Evolutionary conservation across 495 filamentous ascomycete genomes (phyloP), one percentile per base, ranked within the genome.

Genomic region (Pyrenula massariospora): DNA sequence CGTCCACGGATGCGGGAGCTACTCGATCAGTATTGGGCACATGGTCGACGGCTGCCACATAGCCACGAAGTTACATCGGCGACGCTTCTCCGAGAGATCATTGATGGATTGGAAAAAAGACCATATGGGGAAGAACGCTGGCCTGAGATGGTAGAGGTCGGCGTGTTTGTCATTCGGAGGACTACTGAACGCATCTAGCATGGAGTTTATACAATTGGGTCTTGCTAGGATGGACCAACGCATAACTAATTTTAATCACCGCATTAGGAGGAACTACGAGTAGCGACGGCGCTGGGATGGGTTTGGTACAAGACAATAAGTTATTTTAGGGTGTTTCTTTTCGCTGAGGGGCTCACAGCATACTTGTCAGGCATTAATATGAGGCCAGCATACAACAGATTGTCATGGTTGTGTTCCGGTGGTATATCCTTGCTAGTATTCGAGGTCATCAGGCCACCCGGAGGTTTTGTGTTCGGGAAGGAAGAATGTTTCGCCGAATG

Each of bases 81-180:
- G 49, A 76, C 76, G 62, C 61, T 88, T 15, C 72, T 87, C 22
- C 71, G 79, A 51, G 80, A 86, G 60, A 79, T 88, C 54, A 70
- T 85, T 52, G 79, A 86, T 31, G 83, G 83, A 20, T 77, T 88
- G 56, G 73, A 70, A 63, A 68, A 66, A 61, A 68, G 74, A 48
- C 68, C 68, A 11, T 79, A 77, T 56, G 67, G 68, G 24, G 72
- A 73, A 25, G 70, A 70, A 54, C 70, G 61, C 22, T 56, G 62
- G 47, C 69, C 62, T 3, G 75, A 77, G 49, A 79, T 75, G 0
- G 69, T 86, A 25, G 83, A 86, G 59, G 69, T 86, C 42, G 83
- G 83, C 2, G 73, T 86, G 31, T 86, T 84, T 55, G 77, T 86
- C 54, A 76, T 86, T 58, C 75, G 78, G 56, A 72, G 77, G 56